Conservation (phyloP, 2,329 filamentous ascomycete genomes). For the Ramularia endophylla region DNA sequence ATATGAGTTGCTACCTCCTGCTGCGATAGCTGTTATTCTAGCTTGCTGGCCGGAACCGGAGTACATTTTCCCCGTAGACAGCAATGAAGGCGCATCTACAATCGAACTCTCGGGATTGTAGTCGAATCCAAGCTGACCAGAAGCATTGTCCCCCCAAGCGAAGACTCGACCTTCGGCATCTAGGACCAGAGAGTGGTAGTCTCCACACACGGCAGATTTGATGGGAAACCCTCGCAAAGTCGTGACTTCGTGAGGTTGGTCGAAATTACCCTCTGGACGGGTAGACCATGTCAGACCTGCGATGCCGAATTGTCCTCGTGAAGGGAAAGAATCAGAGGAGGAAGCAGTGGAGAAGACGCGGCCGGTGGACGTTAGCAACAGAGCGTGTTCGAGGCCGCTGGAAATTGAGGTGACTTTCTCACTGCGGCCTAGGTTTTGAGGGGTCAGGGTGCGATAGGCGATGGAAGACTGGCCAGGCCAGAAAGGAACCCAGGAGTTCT, state of each 20-base stretch:
- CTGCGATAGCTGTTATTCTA: constrained; percentile 69
- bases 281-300: constrained; percentile 75
- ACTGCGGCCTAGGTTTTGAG: constrained; percentile 56
- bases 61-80: constrained; percentile 71
- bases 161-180: constrained; percentile 74
- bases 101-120: constrained; percentile 55
- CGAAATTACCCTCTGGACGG: constrained; percentile 69
- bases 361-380: constrained; percentile 77
- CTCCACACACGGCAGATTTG: constrained; percentile 71
- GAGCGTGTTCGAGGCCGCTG: constrained; percentile 76
- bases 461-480: constrained; percentile 56
- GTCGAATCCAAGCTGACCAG: constrained; percentile 85
- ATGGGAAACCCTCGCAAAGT: constrained; percentile 66
- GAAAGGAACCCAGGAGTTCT: constrained; percentile 67
- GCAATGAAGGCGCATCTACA: constrained; percentile 62
- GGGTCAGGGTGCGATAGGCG: constrained; percentile 68
- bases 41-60: constrained; percentile 56
- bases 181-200: constrained; percentile 76
- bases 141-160: constrained; percentile 83
- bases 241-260: constrained; percentile 73
- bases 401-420: constrained; percentile 71
- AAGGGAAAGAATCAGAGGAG: constrained; percentile 70
- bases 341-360: constrained; percentile 86
- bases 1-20: constrained; percentile 81
- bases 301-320: constrained; percentile 79